Percentiles rank a stretch among this genome's conserved stretches.
Evolutionary conservation across 2,329 filamentous ascomycete species (phyloP).

Genomic region (Zymoseptoria brevis): DNA sequence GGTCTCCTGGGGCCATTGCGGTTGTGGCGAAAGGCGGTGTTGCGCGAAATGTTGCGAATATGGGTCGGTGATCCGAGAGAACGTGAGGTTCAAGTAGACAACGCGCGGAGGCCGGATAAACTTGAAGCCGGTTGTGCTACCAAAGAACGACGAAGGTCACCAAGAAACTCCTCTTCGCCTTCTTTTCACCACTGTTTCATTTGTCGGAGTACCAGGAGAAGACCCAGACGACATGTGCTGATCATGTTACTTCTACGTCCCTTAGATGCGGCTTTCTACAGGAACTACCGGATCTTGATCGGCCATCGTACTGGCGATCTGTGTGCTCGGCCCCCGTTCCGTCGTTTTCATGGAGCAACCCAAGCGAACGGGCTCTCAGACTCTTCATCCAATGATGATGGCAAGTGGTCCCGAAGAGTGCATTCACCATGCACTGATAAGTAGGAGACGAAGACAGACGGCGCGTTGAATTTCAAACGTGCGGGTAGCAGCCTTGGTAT

Average conservation of each 20-base stretch:
- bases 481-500: neutral
- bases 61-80: neutral
- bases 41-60: neutral
- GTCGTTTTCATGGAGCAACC: no score
- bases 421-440: neutral
- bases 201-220: no score
- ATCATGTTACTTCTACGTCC: no score
- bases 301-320: no score
- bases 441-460: neutral
- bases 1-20: conserved; percentile 20
- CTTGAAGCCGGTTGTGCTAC: neutral
- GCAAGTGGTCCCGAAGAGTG: neutral
- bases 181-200: no score
- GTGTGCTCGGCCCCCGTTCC: no score
- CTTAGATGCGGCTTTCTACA: no score
- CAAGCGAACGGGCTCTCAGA: neutral
- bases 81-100: neutral
- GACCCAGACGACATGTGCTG: no score
- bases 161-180: no score
- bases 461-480: neutral
- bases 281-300: no score
- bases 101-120: neutral
- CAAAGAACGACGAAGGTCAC: no score
- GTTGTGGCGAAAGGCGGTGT: neutral
- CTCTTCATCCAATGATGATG: neutral